Evolutionary conservation across 1,284 basidiomycete genomes (phyloP).

Genomic region (Ustilago hordei): DNA sequence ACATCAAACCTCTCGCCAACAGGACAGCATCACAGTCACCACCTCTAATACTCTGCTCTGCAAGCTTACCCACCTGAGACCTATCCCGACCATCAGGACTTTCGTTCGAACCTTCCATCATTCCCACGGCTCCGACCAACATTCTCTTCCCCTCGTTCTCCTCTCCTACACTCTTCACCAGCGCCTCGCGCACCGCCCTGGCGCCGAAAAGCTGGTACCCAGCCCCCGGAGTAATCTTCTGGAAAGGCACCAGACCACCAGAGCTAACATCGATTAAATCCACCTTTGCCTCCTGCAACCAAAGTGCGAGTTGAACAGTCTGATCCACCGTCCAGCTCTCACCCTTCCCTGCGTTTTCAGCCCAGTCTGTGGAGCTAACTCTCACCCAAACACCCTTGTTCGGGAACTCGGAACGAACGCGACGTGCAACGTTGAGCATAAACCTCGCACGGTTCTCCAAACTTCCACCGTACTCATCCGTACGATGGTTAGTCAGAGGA

Average conservation of each 20-base stretch:
- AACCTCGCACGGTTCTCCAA: constrained; percentile 61
- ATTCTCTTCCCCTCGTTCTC: constrained; percentile 27
- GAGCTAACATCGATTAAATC: constrained; percentile 64
- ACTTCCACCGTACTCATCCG: constrained; percentile 67
- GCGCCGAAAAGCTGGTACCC: constrained; percentile 65
- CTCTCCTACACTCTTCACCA: constrained; percentile 25
- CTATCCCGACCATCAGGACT: constrained; percentile 38
- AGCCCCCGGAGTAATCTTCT: constrained; percentile 51
- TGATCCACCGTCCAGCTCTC: constrained; percentile 60
- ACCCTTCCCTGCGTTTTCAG: constrained; percentile 47
- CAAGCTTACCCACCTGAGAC: constrained; percentile 52
- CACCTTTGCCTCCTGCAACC: constrained; percentile 58
- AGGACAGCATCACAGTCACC: constrained; percentile 55
- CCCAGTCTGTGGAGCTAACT: constrained; percentile 62
- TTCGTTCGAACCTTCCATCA: constrained; percentile 54
- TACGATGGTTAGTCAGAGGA: constrained; percentile 64
- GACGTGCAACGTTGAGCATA: constrained; percentile 46
- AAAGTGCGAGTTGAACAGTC: constrained; percentile 53
- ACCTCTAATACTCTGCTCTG: constrained; percentile 54
- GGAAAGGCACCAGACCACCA: constrained; percentile 57
- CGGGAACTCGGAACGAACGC: constrained; percentile 60
- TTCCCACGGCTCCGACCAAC: constrained; percentile 62
- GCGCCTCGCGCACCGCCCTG: constrained; percentile 40
- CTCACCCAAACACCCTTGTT: constrained; percentile 66
- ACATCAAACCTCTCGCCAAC: constrained; percentile 58